Base-by-base conservation (phyloP, 2,329 filamentous ascomycete species). In the Raffaelea albimanens region DNA sequence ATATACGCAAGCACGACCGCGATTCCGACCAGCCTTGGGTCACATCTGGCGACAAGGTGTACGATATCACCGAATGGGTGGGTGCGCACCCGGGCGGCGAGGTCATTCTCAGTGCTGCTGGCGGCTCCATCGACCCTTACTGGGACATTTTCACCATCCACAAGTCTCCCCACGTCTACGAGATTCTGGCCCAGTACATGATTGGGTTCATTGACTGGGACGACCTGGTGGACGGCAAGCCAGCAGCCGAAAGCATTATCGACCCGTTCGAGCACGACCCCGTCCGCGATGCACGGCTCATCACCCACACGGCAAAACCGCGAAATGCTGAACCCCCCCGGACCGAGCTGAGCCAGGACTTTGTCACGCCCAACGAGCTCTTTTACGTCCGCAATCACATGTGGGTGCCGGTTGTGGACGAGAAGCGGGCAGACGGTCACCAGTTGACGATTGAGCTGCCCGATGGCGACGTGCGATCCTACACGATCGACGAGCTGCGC, bases 101-200 rank as follows among this genome's bases (percentile, higher is more conserved):
- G 45, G 78, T 85, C 14, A 85, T 85, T 50, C 66, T 85, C 9
- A 72, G 76, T 25, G 82, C 82, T 1, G 80, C 78, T 1, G 82
- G 82, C 3, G 74, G 76, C 34, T 75, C 73, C 47, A 75, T 85
- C 44, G 81, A 85, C 45, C 73, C 76, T 0, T 85, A 83, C 62
- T 85, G 82, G 82, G 69, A 83, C 50, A 82, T 85, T 46, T 85
- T 85, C 58, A 70, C 73, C 42, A 84, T 85, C 50, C 82, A 85
- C 65, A 80, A 84, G 59, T 71, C 73, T 18, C 68, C 76, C 39
- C 76, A 85, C 50, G 79, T 85, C 5, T 72, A 73, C 50, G 77
- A 83, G 44, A 81, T 85, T 38, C 67, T 85, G 1, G 69, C 77
- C n/a, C 72, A 79, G 54, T 85, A 80, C 57, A 65, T 74, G 22